phyloP scores from a whole-genome alignment of 1,284 basidiomycete genomes.

The Kalmanozyma brasiliensis region DNA sequence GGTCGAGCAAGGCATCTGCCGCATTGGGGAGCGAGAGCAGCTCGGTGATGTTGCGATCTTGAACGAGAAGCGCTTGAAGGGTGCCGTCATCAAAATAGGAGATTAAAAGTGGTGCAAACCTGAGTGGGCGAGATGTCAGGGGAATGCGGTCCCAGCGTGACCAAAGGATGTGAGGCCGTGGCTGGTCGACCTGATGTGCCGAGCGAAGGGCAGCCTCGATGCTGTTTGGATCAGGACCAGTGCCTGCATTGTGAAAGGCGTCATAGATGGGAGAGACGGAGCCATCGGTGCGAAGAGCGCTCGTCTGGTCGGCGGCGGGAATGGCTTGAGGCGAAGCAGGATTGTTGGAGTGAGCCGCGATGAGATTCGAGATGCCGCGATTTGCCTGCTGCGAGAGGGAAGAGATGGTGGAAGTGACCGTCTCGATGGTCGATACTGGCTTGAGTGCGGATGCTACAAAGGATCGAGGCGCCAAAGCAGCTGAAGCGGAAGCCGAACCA shows the following conservation, averaged over 20 bases:
- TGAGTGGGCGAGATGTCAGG: constrained; percentile 4
- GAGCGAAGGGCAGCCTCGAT: constrained; percentile 23
- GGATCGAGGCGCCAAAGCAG: constrained; percentile 8
- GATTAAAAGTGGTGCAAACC: constrained; percentile 29
- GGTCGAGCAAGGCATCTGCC: constrained; percentile 8
- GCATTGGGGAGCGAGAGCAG: constrained; percentile 30
- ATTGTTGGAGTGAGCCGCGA: constrained; percentile 23
- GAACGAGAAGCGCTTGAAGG: constrained; percentile 35
- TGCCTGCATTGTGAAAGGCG: constrained; percentile 40
- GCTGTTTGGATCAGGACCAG: constrained; percentile 14
- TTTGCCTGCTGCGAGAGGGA: constrained; percentile 43
- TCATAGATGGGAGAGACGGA: constrained; percentile 48
- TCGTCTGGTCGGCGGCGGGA: constrained; percentile 11
- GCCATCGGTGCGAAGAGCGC: constrained; percentile 28
- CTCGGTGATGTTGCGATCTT: constrained; percentile 38
- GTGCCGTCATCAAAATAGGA: constrained; percentile 33
- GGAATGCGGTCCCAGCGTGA: constrained; percentile 42
- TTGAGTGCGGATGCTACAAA: constrained; percentile 35
- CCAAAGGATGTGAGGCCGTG: constrained; percentile 18
- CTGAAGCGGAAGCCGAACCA: not conserved
- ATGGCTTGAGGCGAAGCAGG: constrained; percentile 14
- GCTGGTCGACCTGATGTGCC: not conserved
- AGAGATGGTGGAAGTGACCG: constrained; percentile 41
- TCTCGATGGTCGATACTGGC: constrained; percentile 32
- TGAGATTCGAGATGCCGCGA: constrained; percentile 33